phyloP scores from a whole-genome alignment of 106 monocot genomes.

The Alisma plantagoaquatica region DNA sequence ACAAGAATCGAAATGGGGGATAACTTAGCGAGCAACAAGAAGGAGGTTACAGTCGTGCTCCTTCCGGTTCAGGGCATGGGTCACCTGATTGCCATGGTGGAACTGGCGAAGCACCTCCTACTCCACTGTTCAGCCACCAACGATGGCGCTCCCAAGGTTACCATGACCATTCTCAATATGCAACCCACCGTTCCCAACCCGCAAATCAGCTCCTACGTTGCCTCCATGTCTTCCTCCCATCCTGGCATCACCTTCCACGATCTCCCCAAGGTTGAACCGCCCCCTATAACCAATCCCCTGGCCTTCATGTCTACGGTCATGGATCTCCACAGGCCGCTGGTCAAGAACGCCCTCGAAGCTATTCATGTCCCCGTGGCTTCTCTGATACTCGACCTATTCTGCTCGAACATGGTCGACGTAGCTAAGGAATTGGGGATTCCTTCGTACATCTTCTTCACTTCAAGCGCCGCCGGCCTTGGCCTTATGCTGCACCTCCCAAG shows the following conservation, averaged over 20 bases:
- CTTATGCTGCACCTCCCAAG: too few relatives aligned
- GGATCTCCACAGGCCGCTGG: not conserved
- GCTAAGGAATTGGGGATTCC: too few relatives aligned
- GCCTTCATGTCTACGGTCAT: too few relatives aligned
- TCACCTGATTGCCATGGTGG: not conserved
- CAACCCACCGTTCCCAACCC: too few relatives aligned
- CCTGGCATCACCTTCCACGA: slow-evolving; percentile 11
- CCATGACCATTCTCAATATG: not conserved
- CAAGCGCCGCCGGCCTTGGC: too few relatives aligned
- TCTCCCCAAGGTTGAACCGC: slow-evolving; percentile 5
- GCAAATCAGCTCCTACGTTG: not conserved
- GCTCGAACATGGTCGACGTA: not conserved
- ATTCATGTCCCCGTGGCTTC: not conserved
- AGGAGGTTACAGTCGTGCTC: not conserved
- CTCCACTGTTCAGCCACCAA: slow-evolving; percentile 4
- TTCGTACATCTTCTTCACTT: too few relatives aligned
- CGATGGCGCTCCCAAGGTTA: not conserved
- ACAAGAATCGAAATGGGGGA: too few relatives aligned
- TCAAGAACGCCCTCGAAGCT: slow-evolving; percentile 1
- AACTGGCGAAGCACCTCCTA: not conserved
- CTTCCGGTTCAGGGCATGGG: not conserved
- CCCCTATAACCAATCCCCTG: not conserved
- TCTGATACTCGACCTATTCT: not conserved
- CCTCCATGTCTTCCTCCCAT: not conserved
- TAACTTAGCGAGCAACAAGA: too few relatives aligned